Conservation (phyloP, 768 basidiomycete species). For the Cytidiella melzeri region DNA sequence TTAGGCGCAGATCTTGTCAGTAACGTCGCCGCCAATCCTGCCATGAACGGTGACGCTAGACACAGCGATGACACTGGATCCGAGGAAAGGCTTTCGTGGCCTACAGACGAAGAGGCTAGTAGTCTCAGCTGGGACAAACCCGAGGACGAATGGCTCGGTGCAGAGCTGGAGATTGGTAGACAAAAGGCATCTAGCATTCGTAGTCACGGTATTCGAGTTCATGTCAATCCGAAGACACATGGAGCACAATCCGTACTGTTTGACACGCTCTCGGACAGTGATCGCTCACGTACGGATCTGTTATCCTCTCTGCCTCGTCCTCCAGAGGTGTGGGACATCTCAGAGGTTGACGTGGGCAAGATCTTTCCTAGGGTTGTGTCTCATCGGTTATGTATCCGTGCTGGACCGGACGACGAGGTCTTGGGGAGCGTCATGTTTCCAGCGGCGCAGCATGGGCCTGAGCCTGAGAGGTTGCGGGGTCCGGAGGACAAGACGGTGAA, state of each 20-base stretch:
- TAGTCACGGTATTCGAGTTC: slow-evolving; percentile 11
- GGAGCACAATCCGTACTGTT: background rate
- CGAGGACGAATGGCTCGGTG: slow-evolving; percentile 13
- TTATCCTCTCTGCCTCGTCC: slow-evolving; percentile 12
- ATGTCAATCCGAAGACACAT: background rate
- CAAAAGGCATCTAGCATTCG: slow-evolving; percentile 10
- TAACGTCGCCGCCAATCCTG: slow-evolving; percentile 16
- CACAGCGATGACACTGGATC: background rate
- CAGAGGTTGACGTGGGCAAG: slow-evolving; percentile 69
- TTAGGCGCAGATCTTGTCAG: slow-evolving; percentile 54
- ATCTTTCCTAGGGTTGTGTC: slow-evolving; percentile 69
- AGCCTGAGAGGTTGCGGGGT: background rate
- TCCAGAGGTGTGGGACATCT: slow-evolving; percentile 42
- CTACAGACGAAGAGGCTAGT: slow-evolving; percentile 3
- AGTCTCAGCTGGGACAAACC: slow-evolving; percentile 6
- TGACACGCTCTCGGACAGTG: background rate
- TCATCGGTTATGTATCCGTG: slow-evolving; percentile 66
- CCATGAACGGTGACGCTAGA: slow-evolving; percentile 13
- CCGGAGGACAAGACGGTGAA: slow-evolving; percentile 43
- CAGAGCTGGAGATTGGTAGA: slow-evolving; percentile 11
- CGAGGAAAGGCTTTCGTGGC: background rate
- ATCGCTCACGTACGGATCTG: background rate
- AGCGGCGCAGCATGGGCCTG: slow-evolving; percentile 28
- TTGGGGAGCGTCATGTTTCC: slow-evolving; percentile 58
- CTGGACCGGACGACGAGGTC: slow-evolving; percentile 65